Base-by-base conservation (phyloP, 176 grass and related monocot genomes). In the Raddia distichophylla region DNA sequence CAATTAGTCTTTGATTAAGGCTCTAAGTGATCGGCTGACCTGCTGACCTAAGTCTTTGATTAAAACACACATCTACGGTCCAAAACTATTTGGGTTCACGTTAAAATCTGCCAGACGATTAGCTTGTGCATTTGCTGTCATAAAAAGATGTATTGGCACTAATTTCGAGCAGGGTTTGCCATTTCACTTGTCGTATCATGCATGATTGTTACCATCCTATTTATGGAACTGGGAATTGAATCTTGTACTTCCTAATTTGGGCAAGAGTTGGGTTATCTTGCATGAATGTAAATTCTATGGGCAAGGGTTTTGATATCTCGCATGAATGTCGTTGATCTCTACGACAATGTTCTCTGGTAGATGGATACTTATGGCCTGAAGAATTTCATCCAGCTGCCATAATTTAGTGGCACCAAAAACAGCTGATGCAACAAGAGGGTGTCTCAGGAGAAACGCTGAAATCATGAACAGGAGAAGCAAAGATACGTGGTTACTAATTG, bases 361-460 rank as follows among this genome's bases (percentile, higher is more conserved):
- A 74, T 84, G 76, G 32, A 91, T 34, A 16, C 73, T 72, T 59
- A 67, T 69, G 47, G 86, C 90, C 58, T 91, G 74, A 79, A 93
- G 75, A 51, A 93, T 76, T 64, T 98, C 90, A 59, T 79, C 34
- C 62, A 98, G 81, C 74, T 98, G 95, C 74, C 83, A 91, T 47
- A 87, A 55, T 85, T 89, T 94, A 71, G 95, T 94, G 67, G 84
- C 92, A 27, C 95, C 95, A 40, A 93, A 94, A 72, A 98, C 50
- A 61, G 56, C 95, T 47, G 90, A 91, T 22, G 83, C 90, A 27
- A 94, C 92, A 64, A 94, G 83, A 55, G 92, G 79, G 65, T 98
- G 92, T 42, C 81, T 93, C 86, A 92, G 72, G 43, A 89, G 82
- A 80, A 84, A 89, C 8, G 87, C 87, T 88, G 71, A 79, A 91